Percentiles rank a stretch among this genome's conserved stretches.
phyloP scores from a whole-genome alignment of 2,329 filamentous ascomycete genomes.

The Tolypocladium ovalisporum region DNA sequence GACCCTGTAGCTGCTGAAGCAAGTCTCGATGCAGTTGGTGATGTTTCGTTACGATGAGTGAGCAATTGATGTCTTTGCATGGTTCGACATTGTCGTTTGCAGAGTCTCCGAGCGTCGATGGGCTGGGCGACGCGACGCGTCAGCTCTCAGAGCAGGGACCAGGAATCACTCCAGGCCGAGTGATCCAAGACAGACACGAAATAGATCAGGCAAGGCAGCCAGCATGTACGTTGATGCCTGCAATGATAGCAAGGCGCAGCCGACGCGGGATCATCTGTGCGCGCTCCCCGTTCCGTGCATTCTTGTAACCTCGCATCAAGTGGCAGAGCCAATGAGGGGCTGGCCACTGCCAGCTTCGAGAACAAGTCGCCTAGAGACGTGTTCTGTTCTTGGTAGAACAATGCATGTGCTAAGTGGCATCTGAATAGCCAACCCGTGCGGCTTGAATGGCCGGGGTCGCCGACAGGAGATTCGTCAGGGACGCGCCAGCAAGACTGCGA shows the following conservation, averaged over 20 bases:
- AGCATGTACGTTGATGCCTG: neutral
- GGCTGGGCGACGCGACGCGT: neutral
- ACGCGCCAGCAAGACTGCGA: neutral
- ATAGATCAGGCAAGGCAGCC: neutral
- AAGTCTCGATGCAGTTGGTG: neutral
- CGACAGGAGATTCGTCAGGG: neutral
- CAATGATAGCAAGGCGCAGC: neutral
- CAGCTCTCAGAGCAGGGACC: neutral
- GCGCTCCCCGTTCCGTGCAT: too few species aligned
- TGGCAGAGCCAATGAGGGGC: too few species aligned
- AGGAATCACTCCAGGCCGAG: too few species aligned
- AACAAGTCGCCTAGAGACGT: too few species aligned
- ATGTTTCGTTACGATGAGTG: neutral
- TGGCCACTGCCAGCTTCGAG: neutral
- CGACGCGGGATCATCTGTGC: neutral
- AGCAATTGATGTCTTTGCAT: neutral
- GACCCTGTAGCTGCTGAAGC: neutral
- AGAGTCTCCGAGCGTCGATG: neutral
- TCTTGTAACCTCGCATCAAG: too few species aligned
- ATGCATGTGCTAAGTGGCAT: neutral
- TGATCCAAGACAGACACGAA: too few species aligned
- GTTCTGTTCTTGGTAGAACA: too few species aligned
- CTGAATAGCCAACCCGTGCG: neutral
- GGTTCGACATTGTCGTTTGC: too few species aligned
- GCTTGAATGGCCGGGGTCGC: neutral